A percentile compares a stretch with the other conserved stretches of the same genome.
Evolutionary conservation across 2,329 filamentous ascomycete species (phyloP).

Genomic region (Peltaster fructicola): DNA sequence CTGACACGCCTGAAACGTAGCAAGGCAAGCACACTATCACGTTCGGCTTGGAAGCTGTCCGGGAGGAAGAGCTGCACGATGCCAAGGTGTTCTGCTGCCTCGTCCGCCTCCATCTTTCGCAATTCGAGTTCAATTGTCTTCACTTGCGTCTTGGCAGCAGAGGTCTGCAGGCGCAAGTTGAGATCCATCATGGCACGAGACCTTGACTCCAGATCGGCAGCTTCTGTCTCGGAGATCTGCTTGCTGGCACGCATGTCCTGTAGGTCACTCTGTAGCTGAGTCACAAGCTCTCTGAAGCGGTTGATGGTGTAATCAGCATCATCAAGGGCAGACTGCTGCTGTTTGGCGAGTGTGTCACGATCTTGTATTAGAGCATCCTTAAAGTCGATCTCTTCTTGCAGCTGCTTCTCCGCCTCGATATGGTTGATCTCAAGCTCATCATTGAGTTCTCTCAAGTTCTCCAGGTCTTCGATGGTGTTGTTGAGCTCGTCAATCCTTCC

Average conservation of each 20-base stretch:
- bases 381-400: conserved; percentile 85
- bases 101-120: conserved; percentile 68
- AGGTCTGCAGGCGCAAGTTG: conserved; percentile 82
- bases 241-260: conserved; percentile 87
- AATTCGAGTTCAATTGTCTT: conserved; percentile 90
- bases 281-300: conserved; percentile 77
- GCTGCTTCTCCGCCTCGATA: conserved; percentile 78
- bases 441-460: conserved; percentile 77
- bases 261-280: conserved; percentile 66
- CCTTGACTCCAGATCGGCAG: conserved; percentile 72
- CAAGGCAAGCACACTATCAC: conserved; percentile 73
- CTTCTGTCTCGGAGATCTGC: conserved; percentile 80
- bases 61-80: conserved; percentile 83
- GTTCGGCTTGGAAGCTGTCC: conserved; percentile 62
- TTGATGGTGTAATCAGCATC: conserved; percentile 83
- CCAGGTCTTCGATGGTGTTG: conserved; percentile 67
- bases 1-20: conserved; percentile 73
- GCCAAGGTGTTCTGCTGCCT: conserved; percentile 70
- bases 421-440: conserved; percentile 92
- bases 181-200: conserved; percentile 93
- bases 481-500: conserved; percentile 73
- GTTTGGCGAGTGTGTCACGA: conserved; percentile 50
- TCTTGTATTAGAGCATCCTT: conserved; percentile 74
- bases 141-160: conserved; percentile 76
- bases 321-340: conserved; percentile 64